phyloP scores from a whole-genome alignment of 2,329 filamentous ascomycete genomes.

The Scedosporium apiospermum region DNA sequence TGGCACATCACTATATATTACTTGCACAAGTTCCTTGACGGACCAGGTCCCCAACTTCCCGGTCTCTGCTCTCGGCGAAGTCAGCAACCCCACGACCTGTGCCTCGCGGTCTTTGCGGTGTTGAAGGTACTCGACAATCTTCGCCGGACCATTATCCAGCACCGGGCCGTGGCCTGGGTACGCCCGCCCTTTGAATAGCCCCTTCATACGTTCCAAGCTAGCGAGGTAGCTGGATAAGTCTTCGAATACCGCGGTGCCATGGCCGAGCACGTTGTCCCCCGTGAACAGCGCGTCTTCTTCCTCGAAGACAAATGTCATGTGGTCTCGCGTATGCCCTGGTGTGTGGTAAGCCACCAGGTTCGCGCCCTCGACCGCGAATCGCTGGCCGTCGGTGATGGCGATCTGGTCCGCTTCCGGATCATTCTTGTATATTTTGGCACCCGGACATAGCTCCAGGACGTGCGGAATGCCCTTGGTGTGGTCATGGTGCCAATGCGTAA shows the following conservation, averaged over 20 bases:
- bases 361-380: conserved; percentile 48
- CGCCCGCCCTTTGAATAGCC: conserved; percentile 54
- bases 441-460: conserved; percentile 53
- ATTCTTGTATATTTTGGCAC: conserved; percentile 57
- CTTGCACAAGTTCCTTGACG: conserved; percentile 73
- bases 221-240: conserved; percentile 59
- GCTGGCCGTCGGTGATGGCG: conserved; percentile 40
- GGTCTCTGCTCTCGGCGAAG: not conserved
- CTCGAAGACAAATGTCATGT: conserved; percentile 67
- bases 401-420: conserved; percentile 42
- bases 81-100: conserved; percentile 60
- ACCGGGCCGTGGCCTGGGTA: conserved; percentile 86
- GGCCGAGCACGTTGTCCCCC: conserved; percentile 79
- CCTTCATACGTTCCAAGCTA: conserved; percentile 60
- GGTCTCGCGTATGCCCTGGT: conserved; percentile 69
- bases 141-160: conserved; percentile 60
- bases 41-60: conserved; percentile 41
- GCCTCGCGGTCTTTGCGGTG: conserved; percentile 74
- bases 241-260: conserved; percentile 80
- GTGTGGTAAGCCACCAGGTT: conserved; percentile 55
- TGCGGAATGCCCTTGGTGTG: conserved; percentile 70
- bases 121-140: conserved; percentile 71
- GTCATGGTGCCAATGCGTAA: conserved; percentile 91
- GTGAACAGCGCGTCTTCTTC: conserved; percentile 83
- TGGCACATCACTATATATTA: conserved; percentile 75